Conservation (phyloP, 306 rosid species). For the Cucurbita ficifolia region DNA sequence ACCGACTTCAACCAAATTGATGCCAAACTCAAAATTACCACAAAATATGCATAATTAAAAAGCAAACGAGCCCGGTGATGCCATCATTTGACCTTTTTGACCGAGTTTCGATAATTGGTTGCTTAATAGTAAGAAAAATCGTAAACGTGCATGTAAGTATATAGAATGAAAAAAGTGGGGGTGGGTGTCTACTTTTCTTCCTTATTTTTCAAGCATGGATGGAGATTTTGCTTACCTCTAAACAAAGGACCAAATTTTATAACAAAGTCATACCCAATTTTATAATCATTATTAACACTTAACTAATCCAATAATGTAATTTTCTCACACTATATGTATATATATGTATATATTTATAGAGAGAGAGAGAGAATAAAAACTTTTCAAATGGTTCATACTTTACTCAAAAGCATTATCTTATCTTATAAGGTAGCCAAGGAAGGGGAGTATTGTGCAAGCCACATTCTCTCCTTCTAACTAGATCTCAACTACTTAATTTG, state of each 20-base stretch:
- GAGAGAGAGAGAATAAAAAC: background rate
- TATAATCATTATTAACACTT: constrained; percentile 1
- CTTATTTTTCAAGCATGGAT: constrained; percentile 9
- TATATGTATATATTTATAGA: background rate
- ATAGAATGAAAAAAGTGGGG: background rate
- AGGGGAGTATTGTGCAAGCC: constrained; percentile 1
- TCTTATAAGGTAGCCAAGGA: constrained; percentile 2
- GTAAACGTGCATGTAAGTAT: background rate
- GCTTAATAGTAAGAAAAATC: background rate
- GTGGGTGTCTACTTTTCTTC: background rate
- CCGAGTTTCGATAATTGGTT: background rate
- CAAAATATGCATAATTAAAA: background rate
- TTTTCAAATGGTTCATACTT: background rate
- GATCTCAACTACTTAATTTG: background rate
- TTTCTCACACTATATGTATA: background rate
- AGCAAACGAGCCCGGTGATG: background rate
- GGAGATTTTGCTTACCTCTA: constrained; percentile 2
- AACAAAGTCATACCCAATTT: constrained; percentile 5
- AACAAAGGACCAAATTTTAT: background rate
- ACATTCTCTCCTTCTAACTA: background rate
- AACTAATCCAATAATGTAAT: constrained; percentile 1
- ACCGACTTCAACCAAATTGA: too few relatives aligned
- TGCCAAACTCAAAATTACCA: background rate
- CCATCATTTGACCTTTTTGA: background rate
- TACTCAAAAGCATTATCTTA: constrained; percentile 6